Base-by-base conservation (phyloP, 805 yeast genomes). In the Yamadazyma paraphyllophila region DNA sequence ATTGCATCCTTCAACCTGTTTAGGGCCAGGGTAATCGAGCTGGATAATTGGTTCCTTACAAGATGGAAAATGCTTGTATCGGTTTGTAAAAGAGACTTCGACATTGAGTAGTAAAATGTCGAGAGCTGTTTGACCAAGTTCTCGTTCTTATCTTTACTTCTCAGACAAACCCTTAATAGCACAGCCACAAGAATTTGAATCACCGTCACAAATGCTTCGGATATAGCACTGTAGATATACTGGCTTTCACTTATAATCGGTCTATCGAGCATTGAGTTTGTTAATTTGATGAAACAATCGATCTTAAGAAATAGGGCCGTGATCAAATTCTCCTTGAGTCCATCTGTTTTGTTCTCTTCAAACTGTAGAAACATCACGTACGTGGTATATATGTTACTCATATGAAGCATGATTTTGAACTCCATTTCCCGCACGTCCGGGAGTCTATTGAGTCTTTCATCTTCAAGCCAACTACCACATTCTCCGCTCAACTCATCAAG, bases 351-450 rank as follows among this genome's bases (percentile, higher is more conserved):
- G 34, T 37, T 44, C n/a, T 63, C 69, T 50, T 71, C 76, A 12
- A 56, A 57, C 49, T 71, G 74, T 13, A 71, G 50, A 32, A 68
- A 52, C n/a, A 64, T 51, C 4, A 67, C 47, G 35, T 60, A 63
- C 11, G 60, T 45, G 47, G 69, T 43, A 40, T 54, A 67, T 29
- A 61, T 53, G 36, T 57, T 56, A 14, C 65, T 53, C 48, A 67
- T 70, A 29, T 56, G 58, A 13, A 69, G 51, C 11, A 62, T 52
- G 13, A 51, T 43, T 16, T 46, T 46, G 3, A 45, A 39, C 47
- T 66, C 70, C 32, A 55, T 49, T 20, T 40, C 46, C 40, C 51
- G 36, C n/a, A 48, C 29, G 13, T 38, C 30, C 4, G 52, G 16
- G 15, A 59, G 43, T n/a, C 49, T 51, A 7, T 43, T 36, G 3